Conservation (phyloP, 2,329 filamentous ascomycete species). For the Colletotrichum sp. region DNA sequence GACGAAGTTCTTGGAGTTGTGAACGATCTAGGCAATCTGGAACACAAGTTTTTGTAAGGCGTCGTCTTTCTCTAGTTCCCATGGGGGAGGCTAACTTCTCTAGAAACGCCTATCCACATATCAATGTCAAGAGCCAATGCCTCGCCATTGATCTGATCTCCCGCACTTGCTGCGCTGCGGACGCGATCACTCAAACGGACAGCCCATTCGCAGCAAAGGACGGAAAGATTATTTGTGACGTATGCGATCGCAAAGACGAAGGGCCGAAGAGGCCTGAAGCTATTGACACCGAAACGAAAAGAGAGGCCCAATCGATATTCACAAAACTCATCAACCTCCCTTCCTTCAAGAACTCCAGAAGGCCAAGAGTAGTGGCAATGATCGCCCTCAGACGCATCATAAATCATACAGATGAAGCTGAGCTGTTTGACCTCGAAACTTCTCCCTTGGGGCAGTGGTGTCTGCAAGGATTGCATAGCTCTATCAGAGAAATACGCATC, state of each 20-base stretch:
- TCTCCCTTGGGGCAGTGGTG: conserved; percentile 81
- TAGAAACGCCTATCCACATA: conserved; percentile 46
- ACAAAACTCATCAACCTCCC: conserved; percentile 47
- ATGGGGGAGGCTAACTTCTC: not conserved
- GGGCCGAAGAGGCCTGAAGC: not conserved
- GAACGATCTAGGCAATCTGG: conserved; percentile 31
- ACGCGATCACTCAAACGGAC: conserved; percentile 36
- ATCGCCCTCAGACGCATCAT: conserved; percentile 72
- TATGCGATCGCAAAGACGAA: not conserved
- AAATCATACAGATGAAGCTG: conserved; percentile 64
- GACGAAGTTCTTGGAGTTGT: conserved; percentile 32
- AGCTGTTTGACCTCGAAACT: conserved; percentile 69
- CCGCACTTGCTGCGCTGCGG: conserved; percentile 59
- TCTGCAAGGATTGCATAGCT: conserved; percentile 81
- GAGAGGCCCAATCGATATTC: conserved; percentile 49
- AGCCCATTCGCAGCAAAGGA: not conserved
- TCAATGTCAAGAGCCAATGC: conserved; percentile 56
- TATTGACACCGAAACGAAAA: conserved; percentile 29
- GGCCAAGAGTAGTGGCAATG: conserved; percentile 73
- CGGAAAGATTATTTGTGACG: not conserved
- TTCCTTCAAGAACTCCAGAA: conserved; percentile 58
- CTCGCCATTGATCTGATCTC: conserved; percentile 60
- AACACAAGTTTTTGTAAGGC: conserved; percentile 52
- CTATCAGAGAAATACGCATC: conserved; percentile 82
- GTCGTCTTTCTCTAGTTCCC: not conserved